Base-by-base conservation (phyloP, 306 rosid species). In the Myrica gale region DNA sequence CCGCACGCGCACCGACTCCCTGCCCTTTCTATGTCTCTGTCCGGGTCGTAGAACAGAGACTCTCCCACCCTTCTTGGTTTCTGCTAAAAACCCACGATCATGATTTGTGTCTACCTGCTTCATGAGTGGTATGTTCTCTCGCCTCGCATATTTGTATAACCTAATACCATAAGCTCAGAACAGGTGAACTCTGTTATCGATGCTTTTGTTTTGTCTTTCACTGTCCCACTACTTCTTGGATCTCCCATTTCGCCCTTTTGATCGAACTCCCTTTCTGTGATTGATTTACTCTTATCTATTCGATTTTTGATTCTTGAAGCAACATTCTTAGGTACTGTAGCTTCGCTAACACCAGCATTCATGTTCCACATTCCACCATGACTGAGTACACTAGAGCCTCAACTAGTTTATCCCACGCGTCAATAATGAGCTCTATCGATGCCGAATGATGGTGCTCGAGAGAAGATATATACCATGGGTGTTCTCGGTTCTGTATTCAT, bases 271-370 rank as follows among this genome's bases (percentile, higher is more conserved):
- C 78, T 87, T 75, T 82, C 76, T 80, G 82, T 12, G 85, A 73
- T 78, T 81, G 71, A 78, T 86, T 86, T 79, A 76, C 68, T 84
- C 41, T 69, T 81, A 76, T 78, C 76, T 75, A 42, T 62, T 60
- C 26, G 19, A n/a, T 73, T 51, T 66, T 77, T 74, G 17, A 75
- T 76, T 80, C 76, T 74, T 70, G 9, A 76, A 23, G 78, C 80
- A 71, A 75, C 88, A 89, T 80, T 84, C 82, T 78, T 76, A 63
- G 78, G 51, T 79, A 82, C 85, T 32, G 37, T 32, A 81, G 85
- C 84, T 86, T 75, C 88, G 85, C 83, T 75, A 83, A 77, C 79
- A 84, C 90, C 87, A 79, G 89, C 93, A 81, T 84, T 87, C 93
- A 83, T 84, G 88, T 82, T 76, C 88, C 68, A 56, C 72, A 48